These are phyloP conservation scores for Calonectria pseudoturangicola DNA, from an alignment of 2,329 filamentous ascomycete species.

Conservation along the genomic window DNA sequence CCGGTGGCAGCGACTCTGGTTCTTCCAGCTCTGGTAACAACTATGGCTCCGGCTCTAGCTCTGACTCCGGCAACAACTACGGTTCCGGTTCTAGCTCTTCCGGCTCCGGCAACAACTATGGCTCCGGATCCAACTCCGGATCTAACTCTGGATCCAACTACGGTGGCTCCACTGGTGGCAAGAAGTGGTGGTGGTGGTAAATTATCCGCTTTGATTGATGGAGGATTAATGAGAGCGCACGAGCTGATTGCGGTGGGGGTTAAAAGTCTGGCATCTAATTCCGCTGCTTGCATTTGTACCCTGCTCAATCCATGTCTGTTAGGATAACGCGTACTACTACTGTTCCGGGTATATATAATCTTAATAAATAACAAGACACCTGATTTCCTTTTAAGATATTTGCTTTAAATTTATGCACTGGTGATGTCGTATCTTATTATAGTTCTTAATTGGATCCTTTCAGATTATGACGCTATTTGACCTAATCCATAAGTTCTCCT, in stretches of 20 bases:
- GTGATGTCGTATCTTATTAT: neutral
- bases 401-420: too few species aligned
- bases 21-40: neutral
- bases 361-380: slow-evolving; percentile 1
- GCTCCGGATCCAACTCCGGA: neutral
- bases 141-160: neutral
- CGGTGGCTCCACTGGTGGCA: neutral
- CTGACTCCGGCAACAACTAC: neutral
- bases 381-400: neutral
- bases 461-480: too few species aligned
- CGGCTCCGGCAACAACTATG: neutral
- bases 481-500: too few species aligned
- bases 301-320: slow-evolving; percentile 8
- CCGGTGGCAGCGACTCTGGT: neutral
- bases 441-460: too few species aligned
- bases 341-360: slow-evolving; percentile 18
- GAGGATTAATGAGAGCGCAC: slow-evolving; percentile 15
- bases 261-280: neutral
- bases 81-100: neutral
- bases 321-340: slow-evolving; percentile 14
- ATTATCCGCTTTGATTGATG: neutral
- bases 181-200: slow-evolving; percentile 1
- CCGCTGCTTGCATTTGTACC: neutral
- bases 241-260: slow-evolving; percentile 15
- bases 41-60: neutral